These are phyloP conservation scores for Macrolepiota albuminosa DNA, from an alignment of 768 basidiomycete genomes.

Conservation along the genomic window DNA sequence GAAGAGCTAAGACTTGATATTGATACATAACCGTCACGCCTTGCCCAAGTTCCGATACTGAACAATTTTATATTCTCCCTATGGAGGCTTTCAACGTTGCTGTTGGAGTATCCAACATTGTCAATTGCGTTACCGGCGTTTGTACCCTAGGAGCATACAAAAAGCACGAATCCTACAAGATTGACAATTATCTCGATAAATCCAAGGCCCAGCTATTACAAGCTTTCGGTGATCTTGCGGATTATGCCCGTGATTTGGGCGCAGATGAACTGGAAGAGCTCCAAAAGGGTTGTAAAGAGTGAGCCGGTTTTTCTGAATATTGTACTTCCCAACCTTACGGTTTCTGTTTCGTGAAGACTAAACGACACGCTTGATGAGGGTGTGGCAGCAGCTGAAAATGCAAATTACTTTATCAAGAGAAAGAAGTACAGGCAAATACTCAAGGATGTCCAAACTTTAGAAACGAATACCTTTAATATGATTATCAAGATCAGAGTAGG, in stretches of 20 bases:
- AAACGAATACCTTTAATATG: neutral
- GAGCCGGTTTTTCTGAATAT: neutral
- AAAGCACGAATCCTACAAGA: neutral
- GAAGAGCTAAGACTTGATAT: neutral
- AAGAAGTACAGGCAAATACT: neutral
- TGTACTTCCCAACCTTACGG: neutral
- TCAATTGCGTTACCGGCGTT: neutral
- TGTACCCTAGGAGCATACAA: neutral
- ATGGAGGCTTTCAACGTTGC: neutral
- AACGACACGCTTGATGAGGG: neutral
- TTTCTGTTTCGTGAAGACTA: neutral
- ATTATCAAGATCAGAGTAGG: neutral
- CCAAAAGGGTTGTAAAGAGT: neutral
- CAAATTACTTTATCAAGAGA: neutral
- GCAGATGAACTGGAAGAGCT: neutral
- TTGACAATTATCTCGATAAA: neutral
- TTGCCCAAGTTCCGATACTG: neutral
- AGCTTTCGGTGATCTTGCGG: neutral
- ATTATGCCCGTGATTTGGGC: neutral
- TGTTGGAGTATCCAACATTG: neutral
- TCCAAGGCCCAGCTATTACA: neutral
- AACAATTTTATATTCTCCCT: neutral
- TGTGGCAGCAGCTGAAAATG: neutral
- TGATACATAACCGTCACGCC: neutral
- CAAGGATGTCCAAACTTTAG: neutral